A percentile compares a stretch with the other conserved stretches of the same genome.
Conservation (phyloP, 73 alveolate genomes). For the Blepharisma stoltei region DNA sequence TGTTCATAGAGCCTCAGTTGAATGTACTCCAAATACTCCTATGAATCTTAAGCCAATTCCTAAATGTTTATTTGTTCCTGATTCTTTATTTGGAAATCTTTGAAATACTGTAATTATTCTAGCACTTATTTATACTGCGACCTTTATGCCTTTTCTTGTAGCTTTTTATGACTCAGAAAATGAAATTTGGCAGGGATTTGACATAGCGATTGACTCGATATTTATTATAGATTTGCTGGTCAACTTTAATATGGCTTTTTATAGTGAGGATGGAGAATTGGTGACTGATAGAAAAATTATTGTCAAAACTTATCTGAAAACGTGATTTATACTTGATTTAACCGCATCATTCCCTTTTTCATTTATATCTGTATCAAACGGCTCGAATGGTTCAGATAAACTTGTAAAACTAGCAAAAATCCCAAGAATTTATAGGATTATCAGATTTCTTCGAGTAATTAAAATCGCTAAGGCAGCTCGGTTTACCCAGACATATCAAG, state of each 20-base stretch:
- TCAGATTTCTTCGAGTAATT: slow-evolving; percentile 46
- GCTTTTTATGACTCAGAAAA: slow-evolving; percentile 35
- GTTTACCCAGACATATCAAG: slow-evolving; percentile 32
- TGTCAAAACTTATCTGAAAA: slow-evolving; percentile 51
- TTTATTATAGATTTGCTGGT: slow-evolving; percentile 58
- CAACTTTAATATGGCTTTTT: slow-evolving; percentile 66
- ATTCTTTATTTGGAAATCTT: slow-evolving; percentile 15
- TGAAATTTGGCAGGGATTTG: slow-evolving; percentile 9
- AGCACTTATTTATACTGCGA: slow-evolving; percentile 41
- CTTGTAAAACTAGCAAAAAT: slow-evolving; percentile 43
- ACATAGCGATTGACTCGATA: slow-evolving; percentile 40
- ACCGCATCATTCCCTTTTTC: slow-evolving; percentile 52
- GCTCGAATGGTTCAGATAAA: slow-evolving; percentile 13
- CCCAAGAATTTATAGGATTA: slow-evolving; percentile 51
- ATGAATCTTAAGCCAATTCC: not conserved
- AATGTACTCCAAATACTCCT: not conserved
- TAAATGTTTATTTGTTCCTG: slow-evolving; percentile 37
- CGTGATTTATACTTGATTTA: slow-evolving; percentile 61
- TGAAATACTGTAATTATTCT: slow-evolving; percentile 44
- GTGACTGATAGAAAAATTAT: slow-evolving; percentile 48
- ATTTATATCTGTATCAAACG: slow-evolving; percentile 30
- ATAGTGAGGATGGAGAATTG: slow-evolving; percentile 51
- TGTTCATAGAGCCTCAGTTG: not conserved
- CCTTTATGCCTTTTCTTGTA: slow-evolving; percentile 38
- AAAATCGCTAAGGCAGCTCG: slow-evolving; percentile 45